phyloP scores from a whole-genome alignment of 495 filamentous ascomycete species.

The Penicillium bialowiezense region DNA sequence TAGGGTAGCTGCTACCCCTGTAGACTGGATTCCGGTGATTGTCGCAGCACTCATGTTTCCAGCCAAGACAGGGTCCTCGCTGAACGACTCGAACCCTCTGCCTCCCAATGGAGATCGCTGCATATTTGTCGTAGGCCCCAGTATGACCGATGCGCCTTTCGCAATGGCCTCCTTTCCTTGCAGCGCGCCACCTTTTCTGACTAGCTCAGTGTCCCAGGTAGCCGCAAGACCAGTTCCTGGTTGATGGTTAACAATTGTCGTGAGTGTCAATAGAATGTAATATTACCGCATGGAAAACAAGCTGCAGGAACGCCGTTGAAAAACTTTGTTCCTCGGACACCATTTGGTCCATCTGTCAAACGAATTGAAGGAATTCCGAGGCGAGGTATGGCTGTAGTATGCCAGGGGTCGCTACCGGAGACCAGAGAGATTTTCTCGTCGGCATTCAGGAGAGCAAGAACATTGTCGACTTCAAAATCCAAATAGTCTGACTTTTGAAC shows the following conservation, averaged over 20 bases:
- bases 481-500: too few relatives aligned
- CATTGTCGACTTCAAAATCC: too few relatives aligned
- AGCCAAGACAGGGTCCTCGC: conserved; percentile 68
- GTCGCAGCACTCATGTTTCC: conserved; percentile 59
- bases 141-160: conserved; percentile 61
- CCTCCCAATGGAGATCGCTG: conserved; percentile 68
- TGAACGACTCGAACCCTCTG: conserved; percentile 69
- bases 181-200: conserved; percentile 49
- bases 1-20: conserved; percentile 59
- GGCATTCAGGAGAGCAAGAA: too few relatives aligned
- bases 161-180: conserved; percentile 60
- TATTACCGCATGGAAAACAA: conserved; percentile 62
- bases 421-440: not conserved
- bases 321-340: conserved; percentile 61
- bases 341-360: conserved; percentile 68
- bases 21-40: conserved; percentile 62
- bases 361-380: conserved; percentile 63
- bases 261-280: too few relatives aligned
- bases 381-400: conserved; percentile 60
- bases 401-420: conserved; percentile 41
- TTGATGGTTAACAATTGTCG: too few relatives aligned
- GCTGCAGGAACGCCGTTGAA: conserved; percentile 60
- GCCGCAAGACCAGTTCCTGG: conserved; percentile 60
- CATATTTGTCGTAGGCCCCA: conserved; percentile 75
- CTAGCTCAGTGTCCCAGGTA: conserved; percentile 59